These are phyloP conservation scores for Codiaeum variegatum DNA, from an alignment of 441 rosid species.

Conservation along the genomic window DNA sequence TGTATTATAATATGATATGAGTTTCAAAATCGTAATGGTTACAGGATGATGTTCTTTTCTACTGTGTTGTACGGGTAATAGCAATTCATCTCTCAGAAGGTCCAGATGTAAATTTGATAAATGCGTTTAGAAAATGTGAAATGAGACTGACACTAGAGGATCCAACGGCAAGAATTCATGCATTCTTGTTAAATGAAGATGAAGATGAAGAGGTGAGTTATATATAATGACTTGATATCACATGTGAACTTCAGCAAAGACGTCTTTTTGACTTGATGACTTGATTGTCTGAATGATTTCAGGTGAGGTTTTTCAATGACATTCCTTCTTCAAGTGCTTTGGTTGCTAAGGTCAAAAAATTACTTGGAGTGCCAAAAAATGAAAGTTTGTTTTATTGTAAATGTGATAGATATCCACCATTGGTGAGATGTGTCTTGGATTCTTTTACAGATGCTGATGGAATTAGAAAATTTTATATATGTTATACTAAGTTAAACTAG, in stretches of 20 bases:
- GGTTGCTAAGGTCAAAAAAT: not conserved
- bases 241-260: no score
- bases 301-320: constrained; percentile 14
- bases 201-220: not conserved
- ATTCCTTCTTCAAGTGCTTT: not conserved
- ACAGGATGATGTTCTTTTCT: constrained; percentile 1
- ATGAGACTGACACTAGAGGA: constrained; percentile 24
- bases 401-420: constrained; percentile 12
- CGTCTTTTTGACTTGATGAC: not conserved
- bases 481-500: not conserved
- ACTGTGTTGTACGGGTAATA: constrained; percentile 11
- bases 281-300: not conserved
- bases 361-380: constrained; percentile 18
- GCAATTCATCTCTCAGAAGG: not conserved
- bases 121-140: not conserved
- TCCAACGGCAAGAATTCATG: constrained; percentile 22
- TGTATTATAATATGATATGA: not conserved
- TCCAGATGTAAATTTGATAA: not conserved
- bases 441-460: not conserved
- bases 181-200: not conserved
- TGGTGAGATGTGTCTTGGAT: constrained; percentile 9
- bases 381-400: not conserved
- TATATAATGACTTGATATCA: no score
- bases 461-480: not conserved
- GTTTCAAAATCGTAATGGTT: not conserved